phyloP scores from a whole-genome alignment of 2,329 filamentous ascomycete species.

The Botrytis pseudocinerea region DNA sequence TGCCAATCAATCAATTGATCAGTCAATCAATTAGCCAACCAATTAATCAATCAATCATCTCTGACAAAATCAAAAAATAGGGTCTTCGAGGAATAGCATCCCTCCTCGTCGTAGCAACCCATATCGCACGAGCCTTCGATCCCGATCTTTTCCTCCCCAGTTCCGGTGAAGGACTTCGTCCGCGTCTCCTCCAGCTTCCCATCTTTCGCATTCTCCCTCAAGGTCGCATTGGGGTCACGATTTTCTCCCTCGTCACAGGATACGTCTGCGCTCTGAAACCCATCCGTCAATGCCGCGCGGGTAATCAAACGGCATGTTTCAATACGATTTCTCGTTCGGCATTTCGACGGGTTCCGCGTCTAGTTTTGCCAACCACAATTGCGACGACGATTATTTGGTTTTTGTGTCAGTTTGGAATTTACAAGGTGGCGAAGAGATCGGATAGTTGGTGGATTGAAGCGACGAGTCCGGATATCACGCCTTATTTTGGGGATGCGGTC shows the following conservation, averaged over 20 bases:
- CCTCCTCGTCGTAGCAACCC: constrained; percentile 55
- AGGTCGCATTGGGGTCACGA: constrained; percentile 64
- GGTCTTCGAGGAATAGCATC: constrained; percentile 58
- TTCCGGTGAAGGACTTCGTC: constrained; percentile 46
- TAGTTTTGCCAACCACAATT: constrained; percentile 57
- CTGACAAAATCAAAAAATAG: constrained; percentile 40
- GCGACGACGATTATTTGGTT: constrained; percentile 58
- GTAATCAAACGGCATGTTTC: constrained; percentile 55
- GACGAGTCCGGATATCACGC: constrained; percentile 48
- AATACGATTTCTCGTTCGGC: constrained; percentile 56
- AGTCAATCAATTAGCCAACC: too few relatives aligned
- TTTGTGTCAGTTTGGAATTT: constrained; percentile 56
- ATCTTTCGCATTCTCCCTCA: constrained; percentile 60
- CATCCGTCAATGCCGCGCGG: constrained; percentile 55
- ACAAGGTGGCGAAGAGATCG: constrained; percentile 54
- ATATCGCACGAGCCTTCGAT: constrained; percentile 54
- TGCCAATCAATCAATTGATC: neutral
- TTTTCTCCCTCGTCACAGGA: constrained; percentile 65
- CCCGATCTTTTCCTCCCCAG: constrained; percentile 51
- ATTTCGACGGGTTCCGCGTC: constrained; percentile 57
- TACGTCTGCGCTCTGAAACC: constrained; percentile 65
- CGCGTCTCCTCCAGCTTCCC: constrained; percentile 57
- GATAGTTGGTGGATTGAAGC: constrained; percentile 60
- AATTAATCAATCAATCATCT: neutral
- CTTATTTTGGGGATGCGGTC: constrained; percentile 46